A percentile compares a stretch with the other conserved stretches of the same genome.
Evolutionary conservation across 139 green algal species (phyloP).

Genomic region (Spirogloea muscicola): DNA sequence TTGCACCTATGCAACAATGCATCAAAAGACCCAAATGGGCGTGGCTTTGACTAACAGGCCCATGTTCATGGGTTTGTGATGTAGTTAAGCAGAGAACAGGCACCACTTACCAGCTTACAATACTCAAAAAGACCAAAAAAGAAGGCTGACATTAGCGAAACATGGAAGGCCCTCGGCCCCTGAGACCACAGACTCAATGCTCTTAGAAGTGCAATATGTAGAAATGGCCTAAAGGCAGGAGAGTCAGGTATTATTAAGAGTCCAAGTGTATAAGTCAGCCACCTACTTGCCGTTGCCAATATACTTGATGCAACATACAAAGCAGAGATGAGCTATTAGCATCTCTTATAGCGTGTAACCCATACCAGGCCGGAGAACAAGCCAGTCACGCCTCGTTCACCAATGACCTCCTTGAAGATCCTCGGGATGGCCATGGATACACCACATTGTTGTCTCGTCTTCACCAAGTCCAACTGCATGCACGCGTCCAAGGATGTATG

Average conservation of each 20-base stretch:
- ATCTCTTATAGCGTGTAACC: constrained; percentile 1
- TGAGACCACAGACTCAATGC: no score
- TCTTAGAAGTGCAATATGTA: not conserved
- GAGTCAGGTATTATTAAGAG: not conserved
- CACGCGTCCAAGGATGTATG: not conserved
- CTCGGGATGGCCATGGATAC: constrained; percentile 22
- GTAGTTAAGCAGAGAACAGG: no score
- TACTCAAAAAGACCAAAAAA: constrained; percentile 73
- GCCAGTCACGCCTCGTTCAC: constrained; percentile 37
- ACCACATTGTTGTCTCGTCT: constrained; percentile 69
- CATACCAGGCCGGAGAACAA: constrained; percentile 61
- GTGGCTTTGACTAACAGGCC: no score
- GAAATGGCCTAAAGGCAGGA: not conserved
- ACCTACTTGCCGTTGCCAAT: not conserved
- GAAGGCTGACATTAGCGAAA: constrained; percentile 61
- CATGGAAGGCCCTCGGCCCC: constrained; percentile 61
- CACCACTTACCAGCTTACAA: constrained; percentile 50
- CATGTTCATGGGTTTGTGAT: no score
- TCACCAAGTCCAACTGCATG: constrained; percentile 63
- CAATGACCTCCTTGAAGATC: constrained; percentile 36
- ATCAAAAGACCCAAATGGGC: not conserved
- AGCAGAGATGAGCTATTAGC: no score
- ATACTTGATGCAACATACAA: constrained; percentile 6
- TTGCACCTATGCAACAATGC: not conserved
- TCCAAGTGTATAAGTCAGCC: not conserved